These are phyloP conservation scores for Cladosporium sp. DNA, from an alignment of 2,329 filamentous ascomycete species.

Conservation along the genomic window DNA sequence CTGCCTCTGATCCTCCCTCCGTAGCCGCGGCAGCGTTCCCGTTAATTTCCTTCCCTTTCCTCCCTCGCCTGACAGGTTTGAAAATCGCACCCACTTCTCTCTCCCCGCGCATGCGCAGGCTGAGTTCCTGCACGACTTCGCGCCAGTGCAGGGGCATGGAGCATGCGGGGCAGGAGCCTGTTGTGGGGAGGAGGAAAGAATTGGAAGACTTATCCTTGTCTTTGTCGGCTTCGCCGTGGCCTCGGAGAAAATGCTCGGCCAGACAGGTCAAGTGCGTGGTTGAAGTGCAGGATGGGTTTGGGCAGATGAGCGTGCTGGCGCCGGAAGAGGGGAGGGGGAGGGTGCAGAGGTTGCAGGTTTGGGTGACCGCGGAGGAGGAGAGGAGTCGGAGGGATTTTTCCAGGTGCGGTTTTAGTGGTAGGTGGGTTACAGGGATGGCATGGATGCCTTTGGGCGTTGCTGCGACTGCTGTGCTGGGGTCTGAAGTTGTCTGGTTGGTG, in stretches of 20 bases:
- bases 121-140: constrained; percentile 78
- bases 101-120: constrained; percentile 63
- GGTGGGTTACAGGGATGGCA: constrained; percentile 52
- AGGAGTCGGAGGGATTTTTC: constrained; percentile 38
- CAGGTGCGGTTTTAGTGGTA: constrained; percentile 45
- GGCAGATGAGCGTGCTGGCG: constrained; percentile 50
- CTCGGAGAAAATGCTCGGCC: constrained; percentile 50
- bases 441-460: constrained; percentile 32
- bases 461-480: constrained; percentile 15
- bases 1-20: constrained; percentile 17
- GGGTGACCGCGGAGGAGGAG: neutral
- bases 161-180: constrained; percentile 70
- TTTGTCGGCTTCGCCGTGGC: no score
- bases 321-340: constrained; percentile 32
- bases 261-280: constrained; percentile 56
- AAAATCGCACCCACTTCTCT: constrained; percentile 68
- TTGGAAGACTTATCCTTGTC: constrained; percentile 32
- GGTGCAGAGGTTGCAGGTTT: constrained; percentile 45
- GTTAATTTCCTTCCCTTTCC: constrained; percentile 21
- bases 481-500: neutral
- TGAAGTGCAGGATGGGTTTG: constrained; percentile 43
- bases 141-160: constrained; percentile 61
- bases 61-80: constrained; percentile 38
- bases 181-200: constrained; percentile 61
- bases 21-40: neutral